phyloP scores from a whole-genome alignment of 225 moss, liverwort and hornwort species.

The Marchantia paleacea region DNA sequence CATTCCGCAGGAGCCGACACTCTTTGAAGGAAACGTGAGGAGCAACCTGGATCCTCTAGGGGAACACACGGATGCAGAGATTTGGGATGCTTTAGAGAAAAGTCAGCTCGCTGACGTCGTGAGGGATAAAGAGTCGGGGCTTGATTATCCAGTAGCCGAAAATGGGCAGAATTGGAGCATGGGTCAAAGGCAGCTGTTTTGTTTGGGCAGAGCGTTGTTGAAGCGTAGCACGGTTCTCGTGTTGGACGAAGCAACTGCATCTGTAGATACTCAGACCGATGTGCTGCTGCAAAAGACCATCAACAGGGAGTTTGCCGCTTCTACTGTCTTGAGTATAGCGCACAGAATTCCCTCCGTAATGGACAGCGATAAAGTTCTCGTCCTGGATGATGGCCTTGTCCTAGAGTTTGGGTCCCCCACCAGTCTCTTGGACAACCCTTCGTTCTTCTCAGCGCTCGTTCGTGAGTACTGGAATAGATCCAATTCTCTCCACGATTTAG shows the following conservation, averaged over 20 bases:
- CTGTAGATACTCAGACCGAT: constrained; percentile 46
- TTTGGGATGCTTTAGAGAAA: constrained; percentile 60
- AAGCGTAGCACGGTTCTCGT: constrained; percentile 30
- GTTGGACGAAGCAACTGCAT: constrained; percentile 45
- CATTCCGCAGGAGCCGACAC: constrained; percentile 44
- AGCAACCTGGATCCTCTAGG: constrained; percentile 70
- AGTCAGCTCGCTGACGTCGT: constrained; percentile 36
- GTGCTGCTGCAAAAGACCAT: constrained; percentile 30
- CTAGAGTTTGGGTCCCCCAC: constrained; percentile 36
- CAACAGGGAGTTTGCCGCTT: constrained; percentile 15
- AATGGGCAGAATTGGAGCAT: constrained; percentile 48
- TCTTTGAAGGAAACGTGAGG: constrained; percentile 55
- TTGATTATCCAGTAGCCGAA: constrained; percentile 33
- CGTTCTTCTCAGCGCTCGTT: constrained; percentile 37
- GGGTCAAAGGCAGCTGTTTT: constrained; percentile 44
- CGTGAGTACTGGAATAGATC: constrained; percentile 43
- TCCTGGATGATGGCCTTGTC: constrained; percentile 32
- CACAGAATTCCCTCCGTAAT: constrained; percentile 44
- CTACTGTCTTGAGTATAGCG: constrained; percentile 40
- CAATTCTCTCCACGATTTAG: constrained; percentile 9
- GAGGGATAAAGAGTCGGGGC: constrained; percentile 30
- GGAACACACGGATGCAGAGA: constrained; percentile 48
- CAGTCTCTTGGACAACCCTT: constrained; percentile 27
- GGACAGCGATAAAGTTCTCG: constrained; percentile 39
- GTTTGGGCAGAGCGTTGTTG: constrained; percentile 34